Evolutionary conservation across 2,329 filamentous ascomycete genomes (phyloP).

Genomic region (Fusarium clavum): DNA sequence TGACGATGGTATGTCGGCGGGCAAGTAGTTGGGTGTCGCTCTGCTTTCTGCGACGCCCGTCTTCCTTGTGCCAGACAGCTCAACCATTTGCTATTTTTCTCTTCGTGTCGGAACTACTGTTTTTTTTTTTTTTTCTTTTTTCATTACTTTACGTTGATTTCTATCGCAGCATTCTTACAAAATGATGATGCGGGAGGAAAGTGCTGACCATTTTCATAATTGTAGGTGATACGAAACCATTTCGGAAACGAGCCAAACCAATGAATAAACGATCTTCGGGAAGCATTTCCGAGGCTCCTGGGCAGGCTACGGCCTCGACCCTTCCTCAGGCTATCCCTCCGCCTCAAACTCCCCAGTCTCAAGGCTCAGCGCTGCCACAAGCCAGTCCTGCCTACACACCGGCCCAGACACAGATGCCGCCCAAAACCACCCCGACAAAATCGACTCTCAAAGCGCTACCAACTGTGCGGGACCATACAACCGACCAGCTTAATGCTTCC

Average conservation of each 20-base stretch:
- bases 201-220: conserved; percentile 48
- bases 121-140: conserved; percentile 45
- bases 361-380: conserved; percentile 60
- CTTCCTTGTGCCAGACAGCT: conserved; percentile 32
- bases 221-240: conserved; percentile 62
- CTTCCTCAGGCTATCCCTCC: conserved; percentile 57
- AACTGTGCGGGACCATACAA: conserved; percentile 96
- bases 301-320: conserved; percentile 61
- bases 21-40: conserved; percentile 52
- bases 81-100: conserved; percentile 27
- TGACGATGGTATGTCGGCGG: conserved; percentile 77
- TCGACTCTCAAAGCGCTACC: conserved; percentile 91
- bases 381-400: conserved; percentile 55
- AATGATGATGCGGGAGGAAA: background rate
- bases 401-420: conserved; percentile 65
- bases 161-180: conserved; percentile 15
- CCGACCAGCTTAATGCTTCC: conserved; percentile 88
- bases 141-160: conserved; percentile 49
- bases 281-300: conserved; percentile 67
- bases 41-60: conserved; percentile 46
- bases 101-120: conserved; percentile 29
- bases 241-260: conserved; percentile 68
- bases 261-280: conserved; percentile 69
- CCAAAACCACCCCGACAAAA: conserved; percentile 85
- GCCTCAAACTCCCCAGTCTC: conserved; percentile 67